These are phyloP conservation scores for Austroboletus rostrupii DNA, from an alignment of 1,284 basidiomycete species.

Conservation along the genomic window DNA sequence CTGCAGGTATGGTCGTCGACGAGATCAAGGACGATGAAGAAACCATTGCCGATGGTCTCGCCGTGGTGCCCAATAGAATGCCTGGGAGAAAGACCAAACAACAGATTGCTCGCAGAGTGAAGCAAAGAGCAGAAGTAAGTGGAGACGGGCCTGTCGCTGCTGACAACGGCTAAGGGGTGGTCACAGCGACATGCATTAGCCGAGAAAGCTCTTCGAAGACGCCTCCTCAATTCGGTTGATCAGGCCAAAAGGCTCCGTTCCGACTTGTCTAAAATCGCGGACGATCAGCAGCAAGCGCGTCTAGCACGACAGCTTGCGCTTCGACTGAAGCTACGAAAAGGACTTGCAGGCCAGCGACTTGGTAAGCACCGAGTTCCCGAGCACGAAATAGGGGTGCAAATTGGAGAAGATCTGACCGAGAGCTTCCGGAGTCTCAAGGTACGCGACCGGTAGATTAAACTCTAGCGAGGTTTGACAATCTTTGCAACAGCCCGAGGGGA, in stretches of 20 bases:
- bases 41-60: conserved; percentile 26
- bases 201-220: conserved; percentile 55
- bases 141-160: neutral
- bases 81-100: conserved; percentile 71
- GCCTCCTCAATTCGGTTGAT: conserved; percentile 53
- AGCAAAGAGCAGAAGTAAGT: conserved; percentile 58
- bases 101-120: conserved; percentile 62
- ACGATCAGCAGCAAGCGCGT: conserved; percentile 42
- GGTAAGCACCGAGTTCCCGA: conserved; percentile 77
- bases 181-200: conserved; percentile 60
- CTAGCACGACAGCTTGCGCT: conserved; percentile 38
- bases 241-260: conserved; percentile 52
- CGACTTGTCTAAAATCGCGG: conserved; percentile 37
- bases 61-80: conserved; percentile 40
- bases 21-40: conserved; percentile 38
- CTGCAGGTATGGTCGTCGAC: conserved; percentile 63
- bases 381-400: conserved; percentile 76
- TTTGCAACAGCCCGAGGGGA: conserved; percentile 76
- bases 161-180: neutral
- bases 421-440: conserved; percentile 83
- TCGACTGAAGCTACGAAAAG: conserved; percentile 35
- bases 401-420: conserved; percentile 90
- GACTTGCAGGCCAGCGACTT: conserved; percentile 64
- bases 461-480: conserved; percentile 1
- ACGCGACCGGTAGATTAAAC: conserved; percentile 18